Evolutionary conservation across 345 rosid species (phyloP).

Genomic region (Aquilaria yunnanensis): DNA sequence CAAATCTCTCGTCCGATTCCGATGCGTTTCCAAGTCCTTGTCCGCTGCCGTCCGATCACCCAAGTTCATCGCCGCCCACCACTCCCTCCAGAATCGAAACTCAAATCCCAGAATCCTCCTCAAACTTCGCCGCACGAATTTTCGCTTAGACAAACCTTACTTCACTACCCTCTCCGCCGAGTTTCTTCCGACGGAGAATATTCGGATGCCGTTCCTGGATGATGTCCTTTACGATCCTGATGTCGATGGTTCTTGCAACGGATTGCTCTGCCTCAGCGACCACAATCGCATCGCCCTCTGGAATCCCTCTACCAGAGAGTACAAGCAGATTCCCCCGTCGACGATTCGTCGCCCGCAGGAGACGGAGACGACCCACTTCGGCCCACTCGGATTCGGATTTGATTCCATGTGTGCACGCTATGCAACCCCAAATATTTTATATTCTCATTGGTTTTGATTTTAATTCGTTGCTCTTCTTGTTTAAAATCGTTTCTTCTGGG

Average conservation of each 20-base stretch:
- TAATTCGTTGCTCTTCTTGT: too few relatives aligned
- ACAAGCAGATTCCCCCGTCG: conserved; percentile 1
- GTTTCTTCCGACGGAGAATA: background rate
- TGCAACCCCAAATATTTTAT: too few relatives aligned
- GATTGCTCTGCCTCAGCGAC: conserved; percentile 1
- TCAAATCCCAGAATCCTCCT: background rate
- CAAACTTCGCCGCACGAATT: background rate
- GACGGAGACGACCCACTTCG: background rate
- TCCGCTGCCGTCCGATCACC: background rate
- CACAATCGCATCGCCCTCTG: background rate
- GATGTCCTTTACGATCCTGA: background rate
- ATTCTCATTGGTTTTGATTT: too few relatives aligned
- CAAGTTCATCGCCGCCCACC: background rate
- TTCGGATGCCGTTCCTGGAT: background rate
- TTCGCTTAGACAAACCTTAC: background rate
- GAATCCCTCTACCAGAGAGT: conserved; percentile 6
- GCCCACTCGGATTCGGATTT: background rate
- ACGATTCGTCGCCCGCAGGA: background rate
- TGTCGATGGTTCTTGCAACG: conserved; percentile 10
- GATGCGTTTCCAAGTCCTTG: conserved; percentile 4
- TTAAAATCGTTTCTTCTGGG: too few relatives aligned
- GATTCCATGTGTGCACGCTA: background rate
- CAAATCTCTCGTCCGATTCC: conserved; percentile 8
- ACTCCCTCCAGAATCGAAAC: background rate
- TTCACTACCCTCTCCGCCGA: background rate